phyloP scores from a whole-genome alignment of 768 basidiomycete species.

The Xerocomellus amylosporus region DNA sequence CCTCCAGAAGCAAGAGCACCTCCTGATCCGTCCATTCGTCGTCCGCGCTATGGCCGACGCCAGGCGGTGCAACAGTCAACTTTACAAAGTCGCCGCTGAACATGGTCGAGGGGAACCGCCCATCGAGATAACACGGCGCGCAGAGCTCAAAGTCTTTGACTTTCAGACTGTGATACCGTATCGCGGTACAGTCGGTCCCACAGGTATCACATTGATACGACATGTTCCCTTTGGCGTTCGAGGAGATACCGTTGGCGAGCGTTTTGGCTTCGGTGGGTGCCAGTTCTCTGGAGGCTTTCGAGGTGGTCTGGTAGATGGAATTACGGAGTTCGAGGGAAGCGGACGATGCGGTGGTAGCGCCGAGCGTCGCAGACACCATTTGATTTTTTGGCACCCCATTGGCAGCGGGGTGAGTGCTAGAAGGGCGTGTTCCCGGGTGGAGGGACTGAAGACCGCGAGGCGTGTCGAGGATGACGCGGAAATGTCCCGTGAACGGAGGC shows the following conservation, averaged over 20 bases:
- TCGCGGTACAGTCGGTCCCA: constrained; percentile 84
- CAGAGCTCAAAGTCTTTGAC: constrained; percentile 91
- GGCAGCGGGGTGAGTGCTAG: constrained; percentile 41
- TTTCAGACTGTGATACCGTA: constrained; percentile 91
- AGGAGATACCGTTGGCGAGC: constrained; percentile 51
- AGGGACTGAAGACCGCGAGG: constrained; percentile 94
- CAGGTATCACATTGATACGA: constrained; percentile 89
- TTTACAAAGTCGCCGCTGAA: constrained; percentile 97
- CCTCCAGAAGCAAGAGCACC: constrained; percentile 84
- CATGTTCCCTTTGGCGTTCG: constrained; percentile 46
- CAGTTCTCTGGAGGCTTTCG: constrained; percentile 76
- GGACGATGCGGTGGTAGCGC: constrained; percentile 33
- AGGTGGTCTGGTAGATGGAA: constrained; percentile 84
- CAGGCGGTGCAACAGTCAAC: constrained; percentile 46
- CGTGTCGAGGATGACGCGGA: constrained; percentile 95
- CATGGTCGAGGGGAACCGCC: constrained; percentile 94
- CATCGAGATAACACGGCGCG: constrained; percentile 89
- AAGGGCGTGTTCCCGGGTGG: constrained; percentile 72
- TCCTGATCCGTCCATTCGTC: constrained; percentile 93
- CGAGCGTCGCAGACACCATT: constrained; percentile 20
- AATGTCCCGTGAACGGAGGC: constrained; percentile 98
- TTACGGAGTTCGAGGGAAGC: constrained; percentile 86
- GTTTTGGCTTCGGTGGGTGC: constrained; percentile 63
- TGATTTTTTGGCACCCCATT: constrained; percentile 48
- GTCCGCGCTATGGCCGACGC: constrained; percentile 38